Evolutionary conservation across 768 basidiomycete genomes (phyloP), one percentile per base, ranked within the genome.

Genomic region (Gloeostereum incarnatum): DNA sequence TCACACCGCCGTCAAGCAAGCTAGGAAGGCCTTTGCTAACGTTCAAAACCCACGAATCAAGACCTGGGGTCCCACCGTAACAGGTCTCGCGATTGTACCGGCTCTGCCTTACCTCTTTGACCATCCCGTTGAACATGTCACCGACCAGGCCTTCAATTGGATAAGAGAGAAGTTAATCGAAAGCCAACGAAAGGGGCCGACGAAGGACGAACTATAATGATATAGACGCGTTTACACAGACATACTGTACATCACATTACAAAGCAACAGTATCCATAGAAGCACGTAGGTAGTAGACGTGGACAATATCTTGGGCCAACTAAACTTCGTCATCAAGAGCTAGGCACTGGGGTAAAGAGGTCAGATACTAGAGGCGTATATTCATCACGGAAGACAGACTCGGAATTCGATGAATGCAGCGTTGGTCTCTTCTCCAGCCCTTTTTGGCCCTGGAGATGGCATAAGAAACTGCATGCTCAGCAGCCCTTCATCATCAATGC

Each of bases 391-490:
- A 19, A 38, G 13, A 66, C 83, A 53, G 49, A 93, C 92, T 59
- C 83, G 71, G 54, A 92, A 93, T 50, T 94, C 91, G 36, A 94
- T 79, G 49, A 91, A 92, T 38, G 54, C 45, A 18, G 69, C 62
- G 16, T 59, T 62, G 16, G 59, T 69, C 17, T 56, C 60, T 17
- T 49, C 59, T 3, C 55, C 49, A 20, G 53, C 61, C 26, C 26
- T 17, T 35, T 60, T 66, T 1, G 69, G 54, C 21, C 71, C 62
- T 5, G 59, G 66, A 31, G 61, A 68, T 23, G 78, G 81, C 70
- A 96, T 91, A 47, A 96, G 68, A 57, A 96, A 87, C 50, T 98
- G 94, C 42, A 97, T 59, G 49, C 87, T 88, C 25, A 97, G 62
- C 31, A 92, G 58, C 0, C 94, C 94, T 37, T 78, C 73, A 16